Conservation (phyloP, 805 yeast species). For the Huiozyma naganishii region DNA sequence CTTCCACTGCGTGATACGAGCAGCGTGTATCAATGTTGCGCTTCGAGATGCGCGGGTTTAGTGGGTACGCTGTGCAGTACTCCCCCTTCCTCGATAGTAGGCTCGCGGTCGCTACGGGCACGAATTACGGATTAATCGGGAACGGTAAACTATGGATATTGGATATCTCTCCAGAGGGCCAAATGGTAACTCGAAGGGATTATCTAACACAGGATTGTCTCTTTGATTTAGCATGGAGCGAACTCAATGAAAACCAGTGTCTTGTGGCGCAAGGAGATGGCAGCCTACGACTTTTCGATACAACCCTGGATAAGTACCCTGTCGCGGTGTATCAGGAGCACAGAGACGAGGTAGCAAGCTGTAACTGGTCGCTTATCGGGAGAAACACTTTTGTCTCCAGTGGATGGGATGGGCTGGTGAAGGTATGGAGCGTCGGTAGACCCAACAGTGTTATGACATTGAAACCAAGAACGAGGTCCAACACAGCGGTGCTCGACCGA, state of each 20-base stretch:
- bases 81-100: constrained; percentile 88
- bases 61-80: constrained; percentile 80
- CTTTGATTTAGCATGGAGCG: constrained; percentile 85
- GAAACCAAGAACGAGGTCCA: constrained; percentile 15
- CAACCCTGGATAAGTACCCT: constrained; percentile 55
- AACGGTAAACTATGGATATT: constrained; percentile 74
- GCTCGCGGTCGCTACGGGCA: constrained; percentile 80
- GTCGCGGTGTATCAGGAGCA: constrained; percentile 72
- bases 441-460: constrained; percentile 45
- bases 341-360: constrained; percentile 52
- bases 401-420: constrained; percentile 88
- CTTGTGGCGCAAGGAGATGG: constrained; percentile 88
- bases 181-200: constrained; percentile 38
- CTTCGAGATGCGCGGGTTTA: constrained; percentile 34
- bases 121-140: constrained; percentile 91
- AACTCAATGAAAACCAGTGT: constrained; percentile 77
- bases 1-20: too few species aligned
- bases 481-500: constrained; percentile 24
- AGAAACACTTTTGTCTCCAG: constrained; percentile 62
- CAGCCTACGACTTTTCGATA: constrained; percentile 69
- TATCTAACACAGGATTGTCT: constrained; percentile 93
- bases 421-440: constrained; percentile 64
- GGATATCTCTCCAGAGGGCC: constrained; percentile 57
- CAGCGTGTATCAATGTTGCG: too few species aligned
- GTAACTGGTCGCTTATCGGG: constrained; percentile 63